A percentile compares a stretch with the other conserved stretches of the same genome.
Evolutionary conservation across 768 basidiomycete species (phyloP).

Genomic region (Thelephora aurantiotincta): DNA sequence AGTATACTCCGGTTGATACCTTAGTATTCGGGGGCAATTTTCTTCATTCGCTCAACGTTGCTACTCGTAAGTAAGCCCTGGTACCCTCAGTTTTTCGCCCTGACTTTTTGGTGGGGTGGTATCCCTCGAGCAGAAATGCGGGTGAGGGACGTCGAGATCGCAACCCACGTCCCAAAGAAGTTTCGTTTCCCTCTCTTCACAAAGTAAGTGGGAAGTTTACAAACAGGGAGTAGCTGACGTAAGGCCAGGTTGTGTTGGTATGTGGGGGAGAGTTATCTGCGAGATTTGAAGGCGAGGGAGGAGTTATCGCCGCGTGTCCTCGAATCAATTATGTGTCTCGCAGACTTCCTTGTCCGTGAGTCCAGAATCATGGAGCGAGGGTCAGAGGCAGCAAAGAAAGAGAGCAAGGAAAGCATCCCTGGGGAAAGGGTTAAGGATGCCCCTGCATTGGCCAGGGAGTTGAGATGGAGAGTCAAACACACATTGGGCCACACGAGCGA

Average conservation of each 20-base stretch:
- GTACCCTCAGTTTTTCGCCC: neutral
- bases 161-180: slow-evolving; percentile 77
- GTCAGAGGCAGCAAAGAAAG: slow-evolving; percentile 55
- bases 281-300: slow-evolving; percentile 49
- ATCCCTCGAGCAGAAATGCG: slow-evolving; percentile 50
- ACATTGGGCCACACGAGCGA: slow-evolving; percentile 52
- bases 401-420: slow-evolving; percentile 73
- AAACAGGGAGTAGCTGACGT: neutral
- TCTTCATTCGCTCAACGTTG: slow-evolving; percentile 81
- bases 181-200: slow-evolving; percentile 16
- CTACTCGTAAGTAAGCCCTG: slow-evolving; percentile 48
- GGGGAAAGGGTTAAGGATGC: slow-evolving; percentile 72
- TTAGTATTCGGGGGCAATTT: slow-evolving; percentile 98
- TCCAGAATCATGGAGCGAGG: slow-evolving; percentile 57
- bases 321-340: slow-evolving; percentile 52
- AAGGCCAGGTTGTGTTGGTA: slow-evolving; percentile 73
- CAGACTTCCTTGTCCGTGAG: slow-evolving; percentile 72
- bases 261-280: slow-evolving; percentile 67
- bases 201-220: slow-evolving; percentile 9
- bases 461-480: slow-evolving; percentile 68
- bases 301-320: slow-evolving; percentile 48
- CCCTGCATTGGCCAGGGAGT: slow-evolving; percentile 65
- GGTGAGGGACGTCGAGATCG: slow-evolving; percentile 83
- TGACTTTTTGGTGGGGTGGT: slow-evolving; percentile 1
- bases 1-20: slow-evolving; percentile 88